Conservation (phyloP, 768 basidiomycete genomes). For the Podaxis pistillaris region DNA sequence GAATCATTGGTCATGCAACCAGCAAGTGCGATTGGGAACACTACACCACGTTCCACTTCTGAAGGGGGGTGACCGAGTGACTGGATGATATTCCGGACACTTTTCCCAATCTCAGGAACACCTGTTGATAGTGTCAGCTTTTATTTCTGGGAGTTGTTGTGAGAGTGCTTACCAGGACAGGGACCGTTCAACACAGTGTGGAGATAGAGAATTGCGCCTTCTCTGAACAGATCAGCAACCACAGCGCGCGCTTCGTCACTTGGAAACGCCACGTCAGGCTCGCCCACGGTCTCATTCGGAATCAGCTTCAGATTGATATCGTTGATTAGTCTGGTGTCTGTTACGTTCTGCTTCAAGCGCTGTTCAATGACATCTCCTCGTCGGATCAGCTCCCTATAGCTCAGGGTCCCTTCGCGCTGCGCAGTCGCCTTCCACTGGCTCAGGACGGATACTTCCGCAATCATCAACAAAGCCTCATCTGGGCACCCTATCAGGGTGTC, state of each 20-base stretch:
- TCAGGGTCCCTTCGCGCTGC: constrained; percentile 61
- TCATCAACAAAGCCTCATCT: constrained; percentile 72
- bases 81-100: constrained; percentile 54
- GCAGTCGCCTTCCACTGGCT: constrained; percentile 74
- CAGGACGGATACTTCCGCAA: constrained; percentile 72
- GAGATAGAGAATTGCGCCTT: constrained; percentile 64
- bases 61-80: constrained; percentile 56
- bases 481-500: constrained; percentile 75
- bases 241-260: constrained; percentile 46
- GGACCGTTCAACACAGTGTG: constrained; percentile 69
- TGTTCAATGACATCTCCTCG: constrained; percentile 74
- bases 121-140: constrained; percentile 35
- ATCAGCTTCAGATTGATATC: constrained; percentile 32
- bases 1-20: constrained; percentile 73
- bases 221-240: constrained; percentile 59
- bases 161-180: constrained; percentile 55
- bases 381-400: constrained; percentile 70
- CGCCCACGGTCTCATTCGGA: constrained; percentile 27
- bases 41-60: constrained; percentile 60
- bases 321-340: constrained; percentile 28
- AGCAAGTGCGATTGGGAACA: constrained; percentile 74
- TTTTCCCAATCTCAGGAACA: constrained; percentile 66
- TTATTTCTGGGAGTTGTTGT: neutral
- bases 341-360: constrained; percentile 48
- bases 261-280: constrained; percentile 27